Conservation (phyloP, 805 yeast species). For the Zygosaccharomyces siamensis region DNA sequence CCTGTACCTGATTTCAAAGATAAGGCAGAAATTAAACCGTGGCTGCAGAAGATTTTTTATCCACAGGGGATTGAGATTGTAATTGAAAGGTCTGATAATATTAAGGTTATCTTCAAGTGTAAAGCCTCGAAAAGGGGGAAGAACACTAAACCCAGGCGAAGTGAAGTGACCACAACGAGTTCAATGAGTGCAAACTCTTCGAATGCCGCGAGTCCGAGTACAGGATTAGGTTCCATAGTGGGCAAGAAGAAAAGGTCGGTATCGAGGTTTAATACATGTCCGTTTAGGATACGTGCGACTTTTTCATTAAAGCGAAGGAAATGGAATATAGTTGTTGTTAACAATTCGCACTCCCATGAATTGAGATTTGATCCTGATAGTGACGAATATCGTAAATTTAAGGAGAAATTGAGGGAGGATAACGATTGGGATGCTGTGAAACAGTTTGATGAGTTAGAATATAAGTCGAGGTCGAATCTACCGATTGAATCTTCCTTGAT, state of each 20-base stretch:
- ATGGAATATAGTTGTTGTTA: constrained; percentile 60
- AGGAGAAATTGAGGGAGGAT: constrained; percentile 24
- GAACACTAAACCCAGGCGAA: constrained; percentile 15
- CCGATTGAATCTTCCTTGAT: constrained; percentile 32
- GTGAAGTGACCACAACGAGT: constrained; percentile 11
- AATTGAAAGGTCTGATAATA: constrained; percentile 57
- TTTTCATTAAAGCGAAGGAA: constrained; percentile 45
- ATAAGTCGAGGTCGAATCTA: constrained; percentile 29
- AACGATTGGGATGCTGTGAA: constrained; percentile 33
- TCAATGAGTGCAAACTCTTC: constrained; percentile 8
- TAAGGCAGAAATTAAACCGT: constrained; percentile 54
- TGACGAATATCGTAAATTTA: constrained; percentile 35
- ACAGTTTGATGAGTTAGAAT: constrained; percentile 36
- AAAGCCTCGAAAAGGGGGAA: constrained; percentile 38
- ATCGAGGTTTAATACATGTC: constrained; percentile 44
- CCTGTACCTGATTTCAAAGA: constrained; percentile 39
- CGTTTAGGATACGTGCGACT: constrained; percentile 62
- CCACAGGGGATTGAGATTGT: constrained; percentile 51
- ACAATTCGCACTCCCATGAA: constrained; percentile 56
- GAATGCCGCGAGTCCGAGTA: constrained; percentile 3
- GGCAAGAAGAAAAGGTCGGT: constrained; percentile 30
- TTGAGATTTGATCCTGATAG: constrained; percentile 35
- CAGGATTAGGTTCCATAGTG: not conserved
- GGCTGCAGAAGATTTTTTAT: constrained; percentile 49
- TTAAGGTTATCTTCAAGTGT: constrained; percentile 59